Evolutionary conservation across 371 early-diverging fungal species (phyloP).

Genomic region (Nematocida parisii): DNA sequence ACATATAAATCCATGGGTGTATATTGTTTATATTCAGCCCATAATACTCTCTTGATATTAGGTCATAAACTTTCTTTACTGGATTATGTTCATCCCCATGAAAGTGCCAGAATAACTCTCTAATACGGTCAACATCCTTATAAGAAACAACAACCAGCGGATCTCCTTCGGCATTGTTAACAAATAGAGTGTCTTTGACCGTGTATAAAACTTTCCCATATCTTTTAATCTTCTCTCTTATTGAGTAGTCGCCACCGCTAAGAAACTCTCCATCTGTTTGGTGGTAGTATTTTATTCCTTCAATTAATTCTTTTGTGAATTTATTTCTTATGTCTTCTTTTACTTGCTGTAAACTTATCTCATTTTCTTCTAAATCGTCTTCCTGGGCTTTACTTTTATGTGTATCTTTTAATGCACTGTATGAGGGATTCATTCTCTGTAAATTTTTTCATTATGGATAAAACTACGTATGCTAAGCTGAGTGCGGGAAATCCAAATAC

Average conservation of each 20-base stretch:
- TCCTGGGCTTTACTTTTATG: background rate
- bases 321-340: conserved; percentile 5
- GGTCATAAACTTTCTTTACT: background rate
- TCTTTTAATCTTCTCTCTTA: background rate
- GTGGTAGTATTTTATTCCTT: conserved; percentile 12
- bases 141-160: background rate
- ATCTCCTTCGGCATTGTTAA: conserved; percentile 7
- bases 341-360: background rate
- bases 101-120: conserved; percentile 9
- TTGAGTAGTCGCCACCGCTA: background rate
- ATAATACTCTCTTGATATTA: conserved; percentile 13
- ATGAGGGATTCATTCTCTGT: conserved; percentile 16
- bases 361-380: background rate
- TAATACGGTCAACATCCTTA: conserved; percentile 19
- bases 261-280: conserved; percentile 8
- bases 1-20: conserved; percentile 14
- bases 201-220: background rate
- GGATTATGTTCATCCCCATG: conserved; percentile 20
- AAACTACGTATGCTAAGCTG: conserved; percentile 44
- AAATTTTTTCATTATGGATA: conserved; percentile 54
- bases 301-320: conserved; percentile 16
- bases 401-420: background rate
- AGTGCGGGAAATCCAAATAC: conserved; percentile 26
- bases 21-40: background rate
- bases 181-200: background rate